phyloP scores from a whole-genome alignment of 2,329 filamentous ascomycete genomes.

The Diaporthe australafricana region DNA sequence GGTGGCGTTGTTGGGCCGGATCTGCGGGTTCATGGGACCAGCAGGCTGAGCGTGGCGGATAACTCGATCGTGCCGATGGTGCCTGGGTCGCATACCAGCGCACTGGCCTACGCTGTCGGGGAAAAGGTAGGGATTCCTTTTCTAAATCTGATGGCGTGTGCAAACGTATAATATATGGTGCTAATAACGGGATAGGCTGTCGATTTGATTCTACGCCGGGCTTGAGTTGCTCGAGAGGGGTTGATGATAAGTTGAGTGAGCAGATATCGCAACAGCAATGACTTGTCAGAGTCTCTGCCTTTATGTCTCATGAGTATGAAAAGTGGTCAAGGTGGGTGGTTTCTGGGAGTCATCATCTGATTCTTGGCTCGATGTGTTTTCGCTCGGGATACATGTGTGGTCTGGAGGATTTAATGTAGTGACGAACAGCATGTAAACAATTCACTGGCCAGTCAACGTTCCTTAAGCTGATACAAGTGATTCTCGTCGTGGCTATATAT shows the following conservation, averaged over 20 bases:
- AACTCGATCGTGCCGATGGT: slow-evolving; percentile 32
- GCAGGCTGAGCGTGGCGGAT: slow-evolving; percentile 27
- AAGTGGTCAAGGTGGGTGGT: neutral
- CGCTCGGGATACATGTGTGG: neutral
- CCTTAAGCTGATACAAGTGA: neutral
- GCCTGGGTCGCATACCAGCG: slow-evolving; percentile 29
- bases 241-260: neutral
- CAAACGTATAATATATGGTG: too few species aligned
- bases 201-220: slow-evolving; percentile 12
- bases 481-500: too few species aligned
- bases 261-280: neutral
- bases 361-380: neutral
- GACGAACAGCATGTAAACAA: neutral
- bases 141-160: neutral
- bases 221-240: neutral
- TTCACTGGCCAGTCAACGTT: neutral
- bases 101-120: slow-evolving; percentile 26
- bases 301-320: neutral
- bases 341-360: neutral
- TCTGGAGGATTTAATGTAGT: neutral
- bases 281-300: neutral
- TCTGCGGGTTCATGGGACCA: slow-evolving; percentile 25
- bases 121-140: slow-evolving; percentile 17
- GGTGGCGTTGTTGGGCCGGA: slow-evolving; percentile 32
- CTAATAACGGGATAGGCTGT: neutral